Conservation (phyloP, 2,329 filamentous ascomycete species). For the Coniella vitis region DNA sequence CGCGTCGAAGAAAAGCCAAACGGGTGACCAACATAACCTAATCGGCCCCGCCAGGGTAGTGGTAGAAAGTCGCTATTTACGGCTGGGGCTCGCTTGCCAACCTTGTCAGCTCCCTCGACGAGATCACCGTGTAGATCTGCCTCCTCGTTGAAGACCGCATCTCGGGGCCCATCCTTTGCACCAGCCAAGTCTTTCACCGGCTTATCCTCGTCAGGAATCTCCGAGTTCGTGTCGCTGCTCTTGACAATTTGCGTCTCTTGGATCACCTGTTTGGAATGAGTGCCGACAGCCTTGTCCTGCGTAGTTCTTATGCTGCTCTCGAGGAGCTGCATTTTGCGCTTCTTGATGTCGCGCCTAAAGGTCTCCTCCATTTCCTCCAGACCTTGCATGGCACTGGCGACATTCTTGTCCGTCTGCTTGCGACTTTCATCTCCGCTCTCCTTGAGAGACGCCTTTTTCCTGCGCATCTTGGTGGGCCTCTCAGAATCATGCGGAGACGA, state of each 20-base stretch:
- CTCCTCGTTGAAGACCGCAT: conserved; percentile 8
- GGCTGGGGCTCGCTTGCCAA: conserved; percentile 57
- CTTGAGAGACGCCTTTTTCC: not conserved
- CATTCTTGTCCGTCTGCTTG: conserved; percentile 18
- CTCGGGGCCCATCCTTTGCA: conserved; percentile 6
- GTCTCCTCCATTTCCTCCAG: conserved; percentile 43
- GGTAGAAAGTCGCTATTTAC: conserved; percentile 80
- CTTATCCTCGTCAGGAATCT: conserved; percentile 17
- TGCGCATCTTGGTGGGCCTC: not conserved
- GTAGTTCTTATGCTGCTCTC: conserved; percentile 26
- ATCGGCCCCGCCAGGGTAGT: conserved; percentile 79
- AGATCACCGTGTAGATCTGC: conserved; percentile 12
- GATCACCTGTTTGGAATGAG: not conserved
- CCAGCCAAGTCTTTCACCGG: conserved; percentile 20
- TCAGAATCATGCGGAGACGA: not conserved
- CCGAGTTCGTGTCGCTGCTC: conserved; percentile 3
- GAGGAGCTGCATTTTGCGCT: conserved; percentile 41
- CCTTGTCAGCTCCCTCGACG: conserved; percentile 26
- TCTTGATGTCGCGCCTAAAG: conserved; percentile 36
- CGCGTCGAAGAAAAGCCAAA: too few species aligned
- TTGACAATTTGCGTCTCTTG: conserved; percentile 4
- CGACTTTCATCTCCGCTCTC: not conserved
- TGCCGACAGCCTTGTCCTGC: not conserved
- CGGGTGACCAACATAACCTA: conserved; percentile 67
- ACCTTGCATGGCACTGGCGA: conserved; percentile 36